Evolutionary conservation across 2,329 filamentous ascomycete genomes (phyloP), one percentile per base, ranked within the genome.

Genomic region (Neonectria ditissima): DNA sequence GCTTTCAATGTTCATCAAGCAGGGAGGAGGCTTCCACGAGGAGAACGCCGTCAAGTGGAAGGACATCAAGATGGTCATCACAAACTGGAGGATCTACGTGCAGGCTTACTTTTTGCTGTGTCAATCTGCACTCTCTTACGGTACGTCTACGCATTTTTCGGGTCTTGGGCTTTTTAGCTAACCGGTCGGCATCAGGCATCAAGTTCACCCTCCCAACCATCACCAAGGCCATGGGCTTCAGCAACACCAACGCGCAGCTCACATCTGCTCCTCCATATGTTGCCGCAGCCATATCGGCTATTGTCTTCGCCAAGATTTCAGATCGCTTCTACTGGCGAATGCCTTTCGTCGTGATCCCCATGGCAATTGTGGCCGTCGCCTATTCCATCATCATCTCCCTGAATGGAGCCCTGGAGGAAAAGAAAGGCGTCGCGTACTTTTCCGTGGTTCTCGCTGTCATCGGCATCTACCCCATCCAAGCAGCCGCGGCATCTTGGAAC

Each of bases 301-400:
- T 93, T 3, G 54, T 80, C 0, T 82, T 92, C 26, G 91, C 91
- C 2, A 91, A 83, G 71, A 74, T 90, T 5, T 90, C 90, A 0
- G 91, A 94, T 71, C 83, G 87, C 1, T 92, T 89, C 58, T 71
- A 55, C 62, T 72, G 69, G 69, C 55, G 69, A 54, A 72, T 72
- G 69, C 69, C 69, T 1, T 72, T 72, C n/a, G 69, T 72, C 1
- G 69, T 55, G 5, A 68, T 60, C 0, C 69, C 69, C 4, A 65
- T 72, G 66, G 10, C 56, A 0, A 72, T 72, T 1, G 69, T 72
- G 0, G 55, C 68, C 1, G 39, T 69, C 4, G 69, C 68, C 8
- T 72, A 72, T 47, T 64, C 69, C 2, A 60, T 72, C 24, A 67
- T 72, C 14, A 61, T 72, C 6, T 72, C 69, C 0, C 55, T 72